Evolutionary conservation across 2,329 filamentous ascomycete species (phyloP), one percentile per base, ranked within the genome.

Genomic region (Claviceps capensis): DNA sequence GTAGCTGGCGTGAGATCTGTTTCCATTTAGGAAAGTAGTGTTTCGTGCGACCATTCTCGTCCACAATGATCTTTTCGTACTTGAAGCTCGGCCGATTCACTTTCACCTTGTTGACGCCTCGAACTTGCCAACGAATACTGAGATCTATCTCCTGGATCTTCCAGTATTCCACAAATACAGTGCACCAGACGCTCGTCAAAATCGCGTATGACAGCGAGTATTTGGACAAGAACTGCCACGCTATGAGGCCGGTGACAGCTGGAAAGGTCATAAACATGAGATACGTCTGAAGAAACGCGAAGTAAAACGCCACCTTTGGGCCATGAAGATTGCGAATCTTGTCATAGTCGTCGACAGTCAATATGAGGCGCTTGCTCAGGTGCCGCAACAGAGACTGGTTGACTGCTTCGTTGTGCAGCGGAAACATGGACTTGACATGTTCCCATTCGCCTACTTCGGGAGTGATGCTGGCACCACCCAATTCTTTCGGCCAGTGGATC

Each of bases 261-360:
- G 85, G 85, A 50, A 87, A 83, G 3, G 80, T 67, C 17, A 90
- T 71, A 60, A 88, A 88, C 38, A 77, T 69, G 53, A 86, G 83
- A 62, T 90, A 90, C 14, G 78, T 80, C 60, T 89, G 85, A 23
- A 86, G 83, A 59, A 89, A 90, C n/a, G 85, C 85, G 62, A 88
- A 90, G 66, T 90, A 90, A 61, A 86, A 89, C 3, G 83, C 86
- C 50, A 65, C 64, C 66, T 83, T 82, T 55, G 82, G 72, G 8
- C 82, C 83, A 59, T 82, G 79, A 3, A 82, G 65, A 54, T 83
- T 70, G 9, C 81, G 73, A 47, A 85, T 81, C 9, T 70, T 65
- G 59, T 85, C 81, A 4, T 84, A 66, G 55, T 79, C 70, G 38
- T 74, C 66, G 9, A 67, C 55, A 6, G 68, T 73, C 22, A 82